Percentiles rank a stretch among this genome's conserved stretches.
These are phyloP conservation scores for Aspergillus pseudoviridinutans DNA, from an alignment of 2,329 filamentous ascomycete species.

Conservation along the genomic window DNA sequence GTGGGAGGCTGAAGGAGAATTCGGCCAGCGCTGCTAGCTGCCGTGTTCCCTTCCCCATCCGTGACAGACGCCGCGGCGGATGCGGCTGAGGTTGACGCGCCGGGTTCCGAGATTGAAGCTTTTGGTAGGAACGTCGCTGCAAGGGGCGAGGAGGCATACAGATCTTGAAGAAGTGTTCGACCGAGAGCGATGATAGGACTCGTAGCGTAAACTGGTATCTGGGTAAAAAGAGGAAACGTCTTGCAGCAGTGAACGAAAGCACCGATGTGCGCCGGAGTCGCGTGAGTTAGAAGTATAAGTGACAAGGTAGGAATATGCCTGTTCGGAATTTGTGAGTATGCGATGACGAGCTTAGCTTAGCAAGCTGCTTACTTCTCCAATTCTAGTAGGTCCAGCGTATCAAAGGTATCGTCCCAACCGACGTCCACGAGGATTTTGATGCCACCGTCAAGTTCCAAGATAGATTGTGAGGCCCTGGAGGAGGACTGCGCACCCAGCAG, in stretches of 20 bases:
- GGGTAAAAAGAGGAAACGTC: slow-evolving; percentile 84
- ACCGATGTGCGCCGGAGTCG: slow-evolving; percentile 84
- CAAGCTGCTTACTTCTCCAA: slow-evolving; percentile 70
- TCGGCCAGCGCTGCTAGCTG: slow-evolving; percentile 26
- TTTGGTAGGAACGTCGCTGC: slow-evolving; percentile 78
- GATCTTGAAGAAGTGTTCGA: slow-evolving; percentile 82
- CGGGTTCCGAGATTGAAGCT: slow-evolving; percentile 58
- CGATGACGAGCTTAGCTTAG: slow-evolving; percentile 2
- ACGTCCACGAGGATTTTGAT: slow-evolving; percentile 94
- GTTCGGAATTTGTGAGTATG: slow-evolving; percentile 9
- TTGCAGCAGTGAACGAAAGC: slow-evolving; percentile 97
- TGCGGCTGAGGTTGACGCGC: slow-evolving; percentile 46
- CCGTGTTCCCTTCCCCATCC: slow-evolving; percentile 28
- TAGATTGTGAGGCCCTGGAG: slow-evolving; percentile 85
- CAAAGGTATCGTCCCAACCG: slow-evolving; percentile 92
- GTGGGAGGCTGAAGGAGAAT: slow-evolving; percentile 68
- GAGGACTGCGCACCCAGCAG: slow-evolving; percentile 86
- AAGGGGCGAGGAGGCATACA: slow-evolving; percentile 86
- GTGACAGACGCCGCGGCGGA: slow-evolving; percentile 29
- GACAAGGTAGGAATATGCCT: slow-evolving; percentile 90
- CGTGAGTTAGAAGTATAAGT: slow-evolving; percentile 89
- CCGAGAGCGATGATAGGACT: slow-evolving; percentile 90
- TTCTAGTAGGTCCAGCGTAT: slow-evolving; percentile 74
- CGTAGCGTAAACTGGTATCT: slow-evolving; percentile 92
- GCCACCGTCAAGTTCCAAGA: slow-evolving; percentile 92